Conservation (phyloP, 2,329 filamentous ascomycete genomes). For the Leptographium radiaticola region DNA sequence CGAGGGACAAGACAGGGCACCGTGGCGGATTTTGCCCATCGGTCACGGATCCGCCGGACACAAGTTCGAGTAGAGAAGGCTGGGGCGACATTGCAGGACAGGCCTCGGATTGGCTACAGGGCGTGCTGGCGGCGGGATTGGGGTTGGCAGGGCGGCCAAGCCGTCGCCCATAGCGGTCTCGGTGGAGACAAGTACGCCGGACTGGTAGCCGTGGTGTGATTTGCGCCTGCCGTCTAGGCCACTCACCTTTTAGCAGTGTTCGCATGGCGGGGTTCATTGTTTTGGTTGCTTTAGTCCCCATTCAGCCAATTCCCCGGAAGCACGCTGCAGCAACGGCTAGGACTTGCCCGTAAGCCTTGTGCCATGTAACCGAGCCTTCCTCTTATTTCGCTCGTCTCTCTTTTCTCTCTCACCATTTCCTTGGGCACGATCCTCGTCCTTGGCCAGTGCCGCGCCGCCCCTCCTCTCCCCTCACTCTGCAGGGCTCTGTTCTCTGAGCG, state of each 20-base stretch:
- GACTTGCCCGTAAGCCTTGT: neutral
- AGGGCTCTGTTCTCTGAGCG: neutral
- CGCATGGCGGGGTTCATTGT: neutral
- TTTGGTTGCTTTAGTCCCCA: neutral
- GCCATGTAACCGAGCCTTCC: neutral
- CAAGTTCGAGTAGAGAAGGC: conserved; percentile 4
- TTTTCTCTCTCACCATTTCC: neutral
- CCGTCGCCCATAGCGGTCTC: neutral
- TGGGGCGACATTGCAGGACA: neutral
- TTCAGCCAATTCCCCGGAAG: neutral
- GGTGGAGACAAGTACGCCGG: neutral
- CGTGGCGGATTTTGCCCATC: conserved; percentile 1
- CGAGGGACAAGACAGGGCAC: neutral
- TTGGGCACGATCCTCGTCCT: no score
- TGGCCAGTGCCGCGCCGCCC: no score
- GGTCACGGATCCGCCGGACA: conserved; percentile 9
- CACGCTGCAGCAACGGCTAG: neutral
- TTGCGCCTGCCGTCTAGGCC: conserved; percentile 5
- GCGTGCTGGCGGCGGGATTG: no score
- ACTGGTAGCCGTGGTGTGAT: conserved; percentile 1
- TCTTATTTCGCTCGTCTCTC: neutral
- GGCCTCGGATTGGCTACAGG: conserved; percentile 6
- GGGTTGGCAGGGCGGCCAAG: neutral
- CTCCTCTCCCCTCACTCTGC: no score
- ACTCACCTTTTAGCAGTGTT: neutral